These are phyloP conservation scores for Inosperma sp. DNA, from an alignment of 768 basidiomycete genomes.

Conservation along the genomic window DNA sequence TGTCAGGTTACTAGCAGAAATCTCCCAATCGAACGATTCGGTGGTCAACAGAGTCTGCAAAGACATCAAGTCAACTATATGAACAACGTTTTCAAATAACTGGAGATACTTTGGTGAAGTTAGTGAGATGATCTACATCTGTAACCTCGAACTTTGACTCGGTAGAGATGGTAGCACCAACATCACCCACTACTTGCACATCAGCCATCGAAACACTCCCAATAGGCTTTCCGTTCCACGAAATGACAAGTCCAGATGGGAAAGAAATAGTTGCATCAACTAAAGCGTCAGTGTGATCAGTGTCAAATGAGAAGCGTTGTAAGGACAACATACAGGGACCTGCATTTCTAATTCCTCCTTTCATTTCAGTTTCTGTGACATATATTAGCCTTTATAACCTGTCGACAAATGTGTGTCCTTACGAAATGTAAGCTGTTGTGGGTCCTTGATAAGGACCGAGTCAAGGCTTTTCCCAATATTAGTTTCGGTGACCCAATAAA, in stretches of 20 bases:
- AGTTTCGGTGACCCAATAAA: background rate
- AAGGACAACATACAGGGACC: slow-evolving; percentile 56
- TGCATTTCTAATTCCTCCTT: slow-evolving; percentile 61
- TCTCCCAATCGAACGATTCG: slow-evolving; percentile 66
- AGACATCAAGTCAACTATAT: background rate
- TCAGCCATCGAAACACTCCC: slow-evolving; percentile 59
- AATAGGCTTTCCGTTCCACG: slow-evolving; percentile 53
- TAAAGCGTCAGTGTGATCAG: slow-evolving; percentile 16
- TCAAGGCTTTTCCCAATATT: slow-evolving; percentile 39
- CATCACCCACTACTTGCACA: slow-evolving; percentile 53
- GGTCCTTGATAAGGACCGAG: slow-evolving; percentile 56
- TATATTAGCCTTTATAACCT: background rate
- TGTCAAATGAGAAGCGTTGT: background rate
- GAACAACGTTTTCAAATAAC: background rate
- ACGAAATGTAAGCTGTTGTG: slow-evolving; percentile 56
- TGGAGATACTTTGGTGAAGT: slow-evolving; percentile 53
- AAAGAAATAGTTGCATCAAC: slow-evolving; percentile 70
- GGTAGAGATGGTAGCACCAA: slow-evolving; percentile 55
- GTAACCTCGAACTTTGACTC: slow-evolving; percentile 55
- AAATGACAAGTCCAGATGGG: slow-evolving; percentile 53
- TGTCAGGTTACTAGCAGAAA: slow-evolving; percentile 58
- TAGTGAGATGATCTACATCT: slow-evolving; percentile 51
- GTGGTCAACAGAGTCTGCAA: slow-evolving; percentile 51
- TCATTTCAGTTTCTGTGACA: slow-evolving; percentile 44
- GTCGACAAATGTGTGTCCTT: slow-evolving; percentile 15